Evolutionary conservation across 352 stramenopile species (phyloP), one percentile per base, ranked within the genome.

Genomic region (Peronosclerospora sorghi): DNA sequence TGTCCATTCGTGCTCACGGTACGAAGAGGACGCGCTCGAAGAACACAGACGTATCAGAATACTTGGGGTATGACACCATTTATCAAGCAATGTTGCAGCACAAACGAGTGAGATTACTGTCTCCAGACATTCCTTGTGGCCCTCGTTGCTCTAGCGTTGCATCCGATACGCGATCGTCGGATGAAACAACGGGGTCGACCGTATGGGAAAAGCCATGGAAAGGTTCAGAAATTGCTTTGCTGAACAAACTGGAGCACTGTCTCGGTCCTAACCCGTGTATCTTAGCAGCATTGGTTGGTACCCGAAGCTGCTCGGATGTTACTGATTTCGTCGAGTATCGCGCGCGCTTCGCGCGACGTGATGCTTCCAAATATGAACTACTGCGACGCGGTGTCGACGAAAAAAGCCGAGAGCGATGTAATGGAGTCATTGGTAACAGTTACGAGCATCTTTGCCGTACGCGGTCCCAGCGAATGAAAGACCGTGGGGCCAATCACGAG

Each of bases 391-490:
- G 41, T 29, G 20, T 47, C 0, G 44, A 44, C 34, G 47, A 32
- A 5, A 38, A 39, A 40, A 62, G 62, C 23, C 43, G 54, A 21
- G 61, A 73, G 21, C 45, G 56, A 37, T 48, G 27, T 8, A 57
- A 61, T 34, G 63, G 57, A 4, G 65, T 66, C 19, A 54, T 65
- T 8, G 73, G 71, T 28, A 88, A 86, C 56, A 80, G 48, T 41
- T 58, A 67, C 15, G 74, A 87, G 21, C 77, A 90, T 41, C 43
- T 90, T 24, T 56, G 62, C 8, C 71, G 73, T 14, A 90, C 77
- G 28, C 74, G 77, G 2, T 55, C 65, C 32, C 77, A 90, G 54
- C 77, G 77, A 23, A 86, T 90, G 73, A 85, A 83, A 47, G 77
- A 90, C 55, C 65, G 70, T 13, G 74, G 74, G 30, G 65, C 74